Evolutionary conservation across 257 asterid genomes (phyloP).

Genomic region (Nicotiana knightiana): DNA sequence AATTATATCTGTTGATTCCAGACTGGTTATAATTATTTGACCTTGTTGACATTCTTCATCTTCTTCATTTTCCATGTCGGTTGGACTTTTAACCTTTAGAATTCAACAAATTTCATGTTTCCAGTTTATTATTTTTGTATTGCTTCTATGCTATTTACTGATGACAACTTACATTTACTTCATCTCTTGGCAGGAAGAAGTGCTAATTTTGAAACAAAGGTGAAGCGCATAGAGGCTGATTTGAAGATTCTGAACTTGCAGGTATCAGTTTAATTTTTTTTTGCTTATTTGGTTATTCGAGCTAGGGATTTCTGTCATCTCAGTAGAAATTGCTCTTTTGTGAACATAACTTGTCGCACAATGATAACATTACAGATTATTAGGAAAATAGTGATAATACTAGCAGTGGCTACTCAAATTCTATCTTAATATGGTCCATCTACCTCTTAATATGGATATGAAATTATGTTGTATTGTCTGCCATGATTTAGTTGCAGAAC

Average conservation of each 20-base stretch:
- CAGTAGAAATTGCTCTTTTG: background rate
- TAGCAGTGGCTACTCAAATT: background rate
- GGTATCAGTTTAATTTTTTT: slow-evolving; percentile 31
- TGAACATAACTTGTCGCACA: background rate
- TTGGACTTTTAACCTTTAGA: background rate
- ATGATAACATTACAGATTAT: background rate
- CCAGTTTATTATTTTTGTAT: background rate
- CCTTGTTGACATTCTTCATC: background rate
- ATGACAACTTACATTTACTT: background rate
- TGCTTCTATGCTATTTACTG: background rate
- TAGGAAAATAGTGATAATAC: background rate
- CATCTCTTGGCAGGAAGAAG: slow-evolving; percentile 44
- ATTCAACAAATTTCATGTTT: background rate
- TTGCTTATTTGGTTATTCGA: background rate
- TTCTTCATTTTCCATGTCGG: background rate
- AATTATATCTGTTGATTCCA: background rate
- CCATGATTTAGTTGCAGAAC: background rate
- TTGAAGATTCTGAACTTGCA: slow-evolving; percentile 64
- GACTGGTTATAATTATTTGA: background rate
- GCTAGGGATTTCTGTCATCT: background rate
- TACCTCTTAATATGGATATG: background rate
- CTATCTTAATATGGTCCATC: background rate
- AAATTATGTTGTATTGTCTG: background rate
- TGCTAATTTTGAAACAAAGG: slow-evolving; percentile 45
- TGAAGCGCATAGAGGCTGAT: slow-evolving; percentile 92